phyloP scores from a whole-genome alignment of 164 flowering plant genomes.

The Chloranthus sessilifolius region DNA sequence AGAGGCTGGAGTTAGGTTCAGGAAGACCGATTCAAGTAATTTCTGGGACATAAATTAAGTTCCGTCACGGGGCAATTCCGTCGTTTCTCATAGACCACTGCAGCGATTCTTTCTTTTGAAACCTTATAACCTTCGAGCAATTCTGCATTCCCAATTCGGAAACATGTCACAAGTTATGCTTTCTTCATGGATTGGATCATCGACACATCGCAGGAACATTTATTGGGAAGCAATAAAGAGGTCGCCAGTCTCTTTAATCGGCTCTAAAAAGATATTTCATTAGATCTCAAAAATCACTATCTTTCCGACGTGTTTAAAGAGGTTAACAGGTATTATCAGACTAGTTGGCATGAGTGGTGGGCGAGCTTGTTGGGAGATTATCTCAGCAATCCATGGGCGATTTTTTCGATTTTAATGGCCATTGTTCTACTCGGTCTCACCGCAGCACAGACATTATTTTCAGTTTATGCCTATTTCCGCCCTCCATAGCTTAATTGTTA shows the following conservation, averaged over 20 bases:
- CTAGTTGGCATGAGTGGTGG: constrained; percentile 40
- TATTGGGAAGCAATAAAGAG: constrained; percentile 49
- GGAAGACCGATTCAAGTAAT: constrained; percentile 27
- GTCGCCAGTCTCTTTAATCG: constrained; percentile 51
- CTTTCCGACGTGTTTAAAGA: constrained; percentile 25
- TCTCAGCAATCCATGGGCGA: constrained; percentile 55
- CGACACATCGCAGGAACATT: constrained; percentile 41
- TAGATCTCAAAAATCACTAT: constrained; percentile 33
- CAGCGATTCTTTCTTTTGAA: constrained; percentile 37
- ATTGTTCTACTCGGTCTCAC: too few relatives aligned
- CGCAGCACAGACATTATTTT: too few relatives aligned
- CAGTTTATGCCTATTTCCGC: too few relatives aligned
- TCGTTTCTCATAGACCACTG: constrained; percentile 45
- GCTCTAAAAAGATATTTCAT: constrained; percentile 36
- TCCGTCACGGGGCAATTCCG: constrained; percentile 38
- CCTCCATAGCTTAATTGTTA: too few relatives aligned
- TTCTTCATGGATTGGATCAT: constrained; percentile 64
- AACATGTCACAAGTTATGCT: constrained; percentile 43
- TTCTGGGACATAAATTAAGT: constrained; percentile 43
- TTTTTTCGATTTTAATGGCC: constrained; percentile 39
- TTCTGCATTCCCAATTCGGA: too few relatives aligned
- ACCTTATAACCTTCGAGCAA: constrained; percentile 55
- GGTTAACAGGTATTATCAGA: constrained; percentile 35
- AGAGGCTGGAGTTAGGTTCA: constrained; percentile 51
- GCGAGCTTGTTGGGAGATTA: constrained; percentile 49